These are phyloP conservation scores for Argentina anserina DNA, from an alignment of 306 rosid species.

Conservation along the genomic window DNA sequence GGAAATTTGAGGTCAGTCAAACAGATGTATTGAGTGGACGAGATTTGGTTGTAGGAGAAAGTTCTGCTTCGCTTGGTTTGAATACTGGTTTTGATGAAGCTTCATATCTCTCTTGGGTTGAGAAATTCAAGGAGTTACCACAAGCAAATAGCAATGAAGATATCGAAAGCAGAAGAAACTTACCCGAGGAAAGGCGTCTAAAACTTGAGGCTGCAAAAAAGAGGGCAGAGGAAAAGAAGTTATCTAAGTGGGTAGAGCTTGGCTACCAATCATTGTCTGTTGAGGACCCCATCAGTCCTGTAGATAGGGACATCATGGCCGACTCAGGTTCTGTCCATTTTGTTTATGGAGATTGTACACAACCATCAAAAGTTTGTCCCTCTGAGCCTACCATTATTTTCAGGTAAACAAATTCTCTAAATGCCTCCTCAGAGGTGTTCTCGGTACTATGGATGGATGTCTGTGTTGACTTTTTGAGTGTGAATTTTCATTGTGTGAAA, in stretches of 20 bases:
- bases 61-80: slow-evolving; percentile 31
- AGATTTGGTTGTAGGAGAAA: slow-evolving; percentile 37
- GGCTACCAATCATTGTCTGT: slow-evolving; percentile 73
- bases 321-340: slow-evolving; percentile 77
- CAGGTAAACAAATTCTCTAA: slow-evolving; percentile 42
- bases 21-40: slow-evolving; percentile 33
- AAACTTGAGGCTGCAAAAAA: slow-evolving; percentile 70
- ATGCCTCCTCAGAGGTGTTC: not conserved
- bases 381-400: slow-evolving; percentile 66
- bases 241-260: slow-evolving; percentile 70
- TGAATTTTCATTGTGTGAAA: not conserved
- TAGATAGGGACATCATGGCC: slow-evolving; percentile 37
- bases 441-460: not conserved
- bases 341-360: slow-evolving; percentile 86
- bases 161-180: slow-evolving; percentile 38
- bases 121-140: slow-evolving; percentile 71
- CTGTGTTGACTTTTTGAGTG: not conserved
- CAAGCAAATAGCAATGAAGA: slow-evolving; percentile 45
- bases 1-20: slow-evolving; percentile 68
- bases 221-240: slow-evolving; percentile 75
- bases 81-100: slow-evolving; percentile 66
- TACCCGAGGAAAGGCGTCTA: slow-evolving; percentile 41
- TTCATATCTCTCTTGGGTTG: slow-evolving; percentile 83
- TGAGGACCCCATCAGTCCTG: slow-evolving; percentile 43
- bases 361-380: slow-evolving; percentile 49